These are phyloP conservation scores for Suillus paluster DNA, from an alignment of 768 basidiomycete species.

Conservation along the genomic window DNA sequence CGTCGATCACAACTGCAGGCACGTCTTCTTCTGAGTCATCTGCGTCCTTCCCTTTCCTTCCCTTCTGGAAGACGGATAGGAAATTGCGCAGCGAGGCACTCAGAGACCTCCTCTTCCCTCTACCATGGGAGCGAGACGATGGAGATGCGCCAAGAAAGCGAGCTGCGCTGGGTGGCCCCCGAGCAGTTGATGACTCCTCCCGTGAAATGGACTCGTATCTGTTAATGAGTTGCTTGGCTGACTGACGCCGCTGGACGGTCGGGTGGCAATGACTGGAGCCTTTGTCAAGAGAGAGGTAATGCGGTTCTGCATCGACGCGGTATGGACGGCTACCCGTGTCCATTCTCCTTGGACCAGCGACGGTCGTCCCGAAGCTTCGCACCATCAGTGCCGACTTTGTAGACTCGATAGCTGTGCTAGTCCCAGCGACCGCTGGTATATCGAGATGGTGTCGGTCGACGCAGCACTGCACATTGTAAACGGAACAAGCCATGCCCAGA, in stretches of 20 bases:
- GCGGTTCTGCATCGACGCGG: neutral
- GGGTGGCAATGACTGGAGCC: neutral
- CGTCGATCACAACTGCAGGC: slow-evolving; percentile 14
- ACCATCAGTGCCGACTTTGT: neutral
- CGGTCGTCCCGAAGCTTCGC: neutral
- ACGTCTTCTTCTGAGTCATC: slow-evolving; percentile 29
- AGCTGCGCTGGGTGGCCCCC: slow-evolving; percentile 13
- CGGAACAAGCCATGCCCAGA: neutral
- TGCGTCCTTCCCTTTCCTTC: slow-evolving; percentile 43
- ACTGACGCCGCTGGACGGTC: slow-evolving; percentile 33
- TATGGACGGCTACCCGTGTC: neutral
- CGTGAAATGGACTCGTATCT: slow-evolving; percentile 53
- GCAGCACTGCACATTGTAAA: neutral
- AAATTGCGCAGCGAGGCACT: slow-evolving; percentile 68
- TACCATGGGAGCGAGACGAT: slow-evolving; percentile 27
- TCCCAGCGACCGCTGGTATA: neutral
- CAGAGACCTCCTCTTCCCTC: slow-evolving; percentile 54
- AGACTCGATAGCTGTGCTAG: neutral
- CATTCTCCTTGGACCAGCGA: slow-evolving; percentile 2
- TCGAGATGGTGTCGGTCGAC: neutral
- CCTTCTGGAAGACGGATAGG: slow-evolving; percentile 63
- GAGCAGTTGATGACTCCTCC: slow-evolving; percentile 6
- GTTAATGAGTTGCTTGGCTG: slow-evolving; percentile 58
- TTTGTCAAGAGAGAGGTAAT: slow-evolving; percentile 11
- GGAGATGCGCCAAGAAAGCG: slow-evolving; percentile 19